A percentile compares a stretch with the other conserved stretches of the same genome.
Conservation (phyloP, 352 stramenopile genomes). For the Phytophthora capsici region DNA sequence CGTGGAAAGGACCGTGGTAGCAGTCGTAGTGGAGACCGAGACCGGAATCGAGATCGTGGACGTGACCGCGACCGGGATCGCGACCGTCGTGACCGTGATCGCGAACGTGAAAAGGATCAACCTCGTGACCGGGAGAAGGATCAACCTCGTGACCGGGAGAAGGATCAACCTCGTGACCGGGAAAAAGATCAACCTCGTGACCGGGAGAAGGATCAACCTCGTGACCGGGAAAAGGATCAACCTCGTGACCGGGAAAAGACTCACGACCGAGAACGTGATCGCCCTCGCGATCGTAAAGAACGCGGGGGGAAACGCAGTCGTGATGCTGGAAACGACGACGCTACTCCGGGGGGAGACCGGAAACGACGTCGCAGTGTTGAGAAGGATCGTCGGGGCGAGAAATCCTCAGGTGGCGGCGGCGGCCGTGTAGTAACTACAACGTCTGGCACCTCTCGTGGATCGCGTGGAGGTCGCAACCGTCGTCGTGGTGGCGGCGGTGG, state of each 20-base stretch:
- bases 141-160: conserved; percentile 11
- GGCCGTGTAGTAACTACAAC: conserved; percentile 60
- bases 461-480: conserved; percentile 38
- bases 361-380: conserved; percentile 39
- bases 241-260: conserved; percentile 40
- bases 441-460: conserved; percentile 38
- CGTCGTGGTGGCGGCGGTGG: conserved; percentile 42
- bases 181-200: conserved; percentile 41
- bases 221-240: conserved; percentile 37
- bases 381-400: conserved; percentile 30
- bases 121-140: conserved; percentile 26
- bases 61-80: conserved; percentile 35
- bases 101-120: conserved; percentile 32
- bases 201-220: too few species aligned
- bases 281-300: conserved; percentile 44
- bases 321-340: conserved; percentile 39
- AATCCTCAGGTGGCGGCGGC: conserved; percentile 28
- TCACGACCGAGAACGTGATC: conserved; percentile 33
- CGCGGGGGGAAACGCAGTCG: conserved; percentile 45
- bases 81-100: conserved; percentile 28
- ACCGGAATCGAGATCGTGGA: conserved; percentile 22
- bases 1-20: conserved; percentile 35
- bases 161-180: conserved; percentile 7
- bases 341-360: conserved; percentile 25
- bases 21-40: conserved; percentile 24